Percentiles rank a stretch among this genome's conserved stretches.
These are phyloP conservation scores for Boletus reticulatus DNA, from an alignment of 768 basidiomycete genomes.

Conservation along the genomic window DNA sequence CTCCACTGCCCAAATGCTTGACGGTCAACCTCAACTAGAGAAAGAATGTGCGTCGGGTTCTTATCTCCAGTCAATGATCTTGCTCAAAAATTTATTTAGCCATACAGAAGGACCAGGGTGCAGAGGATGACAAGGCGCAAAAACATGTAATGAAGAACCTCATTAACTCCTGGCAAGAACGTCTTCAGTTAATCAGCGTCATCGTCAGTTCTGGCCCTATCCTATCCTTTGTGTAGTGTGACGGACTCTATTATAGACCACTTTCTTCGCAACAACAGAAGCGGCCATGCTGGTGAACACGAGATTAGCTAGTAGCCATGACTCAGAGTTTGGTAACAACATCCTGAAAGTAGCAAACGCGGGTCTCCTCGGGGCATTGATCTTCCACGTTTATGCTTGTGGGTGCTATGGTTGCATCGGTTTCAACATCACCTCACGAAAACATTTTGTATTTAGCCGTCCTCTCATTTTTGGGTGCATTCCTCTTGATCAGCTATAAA, in stretches of 20 bases:
- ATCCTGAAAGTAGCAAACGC: slow-evolving; percentile 40
- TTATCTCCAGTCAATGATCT: not conserved
- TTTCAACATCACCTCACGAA: not conserved
- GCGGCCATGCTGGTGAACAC: slow-evolving; percentile 49
- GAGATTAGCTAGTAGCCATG: slow-evolving; percentile 25
- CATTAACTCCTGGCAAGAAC: slow-evolving; percentile 59
- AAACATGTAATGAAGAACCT: slow-evolving; percentile 47
- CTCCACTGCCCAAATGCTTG: slow-evolving; percentile 6
- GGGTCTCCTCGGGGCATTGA: slow-evolving; percentile 47
- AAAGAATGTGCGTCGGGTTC: slow-evolving; percentile 19
- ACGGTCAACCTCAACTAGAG: not conserved
- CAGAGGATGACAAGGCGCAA: slow-evolving; percentile 42
- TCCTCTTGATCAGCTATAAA: slow-evolving; percentile 55
- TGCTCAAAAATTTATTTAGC: slow-evolving; percentile 23
- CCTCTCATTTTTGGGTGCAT: slow-evolving; percentile 54
- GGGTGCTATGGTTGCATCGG: slow-evolving; percentile 11
- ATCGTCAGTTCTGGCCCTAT: slow-evolving; percentile 41
- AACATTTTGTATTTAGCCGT: slow-evolving; percentile 26
- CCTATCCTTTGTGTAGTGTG: not conserved
- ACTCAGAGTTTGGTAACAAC: slow-evolving; percentile 1
- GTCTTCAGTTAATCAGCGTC: slow-evolving; percentile 58
- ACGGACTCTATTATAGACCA: slow-evolving; percentile 40
- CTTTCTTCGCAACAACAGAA: slow-evolving; percentile 61
- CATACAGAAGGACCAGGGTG: slow-evolving; percentile 50
- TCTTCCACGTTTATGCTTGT: slow-evolving; percentile 55